phyloP scores from a whole-genome alignment of 352 stramenopile genomes.

The Phytophthora megakarya region DNA sequence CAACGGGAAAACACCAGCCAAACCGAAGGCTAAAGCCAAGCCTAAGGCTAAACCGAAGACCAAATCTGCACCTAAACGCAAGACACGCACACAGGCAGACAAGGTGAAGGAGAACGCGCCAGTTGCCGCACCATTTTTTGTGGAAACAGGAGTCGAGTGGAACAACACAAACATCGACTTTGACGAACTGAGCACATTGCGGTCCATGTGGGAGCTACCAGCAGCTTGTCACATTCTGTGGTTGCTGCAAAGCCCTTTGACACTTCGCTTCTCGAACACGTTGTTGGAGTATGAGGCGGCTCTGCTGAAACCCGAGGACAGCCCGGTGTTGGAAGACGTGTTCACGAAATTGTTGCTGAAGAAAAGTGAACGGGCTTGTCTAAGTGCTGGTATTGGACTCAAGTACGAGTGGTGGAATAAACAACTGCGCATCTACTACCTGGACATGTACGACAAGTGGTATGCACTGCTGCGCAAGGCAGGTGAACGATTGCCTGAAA shows the following conservation, averaged over 20 bases:
- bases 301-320: slow-evolving; percentile 73
- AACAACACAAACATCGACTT: slow-evolving; percentile 76
- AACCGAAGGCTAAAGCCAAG: slow-evolving; percentile 24
- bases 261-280: slow-evolving; percentile 76
- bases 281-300: slow-evolving; percentile 86
- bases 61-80: slow-evolving; percentile 57
- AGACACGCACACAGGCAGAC: slow-evolving; percentile 56
- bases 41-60: slow-evolving; percentile 32
- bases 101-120: slow-evolving; percentile 65
- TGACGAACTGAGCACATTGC: slow-evolving; percentile 64
- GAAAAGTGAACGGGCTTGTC: slow-evolving; percentile 79
- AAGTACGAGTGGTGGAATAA: slow-evolving; percentile 92
- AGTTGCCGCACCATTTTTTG: slow-evolving; percentile 65
- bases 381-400: slow-evolving; percentile 76
- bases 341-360: slow-evolving; percentile 87
- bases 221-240: slow-evolving; percentile 84
- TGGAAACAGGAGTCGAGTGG: slow-evolving; percentile 73
- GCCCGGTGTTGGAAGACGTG: slow-evolving; percentile 76
- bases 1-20: slow-evolving; percentile 24
- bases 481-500: slow-evolving; percentile 63
- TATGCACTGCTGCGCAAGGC: slow-evolving; percentile 78
- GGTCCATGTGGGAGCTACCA: slow-evolving; percentile 76
- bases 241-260: slow-evolving; percentile 81
- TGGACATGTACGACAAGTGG: slow-evolving; percentile 83
- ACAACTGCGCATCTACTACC: slow-evolving; percentile 83